Percentiles rank a stretch among this genome's conserved stretches.
Evolutionary conservation across 495 filamentous ascomycete genomes (phyloP).

Genomic region (Parathielavia appendiculata): DNA sequence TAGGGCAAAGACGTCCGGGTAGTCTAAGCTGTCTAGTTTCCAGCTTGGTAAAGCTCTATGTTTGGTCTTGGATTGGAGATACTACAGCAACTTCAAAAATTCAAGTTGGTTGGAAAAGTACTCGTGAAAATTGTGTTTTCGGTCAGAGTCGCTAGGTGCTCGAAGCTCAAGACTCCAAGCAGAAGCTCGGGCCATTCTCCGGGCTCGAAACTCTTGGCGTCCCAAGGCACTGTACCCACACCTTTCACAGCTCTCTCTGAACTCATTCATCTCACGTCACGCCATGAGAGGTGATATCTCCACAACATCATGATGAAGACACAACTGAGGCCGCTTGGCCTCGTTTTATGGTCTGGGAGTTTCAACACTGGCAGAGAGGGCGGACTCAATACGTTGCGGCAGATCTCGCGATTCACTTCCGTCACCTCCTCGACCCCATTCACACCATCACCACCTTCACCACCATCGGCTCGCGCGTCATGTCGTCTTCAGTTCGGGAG

Average conservation of each 20-base stretch:
- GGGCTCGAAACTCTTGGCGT: background rate
- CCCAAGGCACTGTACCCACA: background rate
- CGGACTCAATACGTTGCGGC: background rate
- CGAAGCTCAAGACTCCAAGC: background rate
- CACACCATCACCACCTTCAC: background rate
- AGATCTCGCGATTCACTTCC: background rate
- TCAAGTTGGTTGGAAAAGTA: no score
- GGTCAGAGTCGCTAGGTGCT: background rate
- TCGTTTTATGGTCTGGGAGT: background rate
- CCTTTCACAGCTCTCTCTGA: background rate
- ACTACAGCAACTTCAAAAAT: no score
- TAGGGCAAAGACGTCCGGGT: no score
- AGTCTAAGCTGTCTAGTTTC: no score
- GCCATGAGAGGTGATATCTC: background rate
- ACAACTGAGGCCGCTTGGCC: background rate
- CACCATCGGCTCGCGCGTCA: background rate
- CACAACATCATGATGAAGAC: slow-evolving; percentile 1
- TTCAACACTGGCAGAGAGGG: background rate
- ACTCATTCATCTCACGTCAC: background rate
- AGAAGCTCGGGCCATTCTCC: background rate
- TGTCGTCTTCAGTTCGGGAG: background rate
- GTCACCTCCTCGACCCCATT: background rate
- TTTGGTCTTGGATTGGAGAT: no score
- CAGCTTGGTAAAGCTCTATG: no score
- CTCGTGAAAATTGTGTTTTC: no score